phyloP scores from a whole-genome alignment of 1,284 basidiomycete genomes.

The Ustanciosporium gigantosporum region DNA sequence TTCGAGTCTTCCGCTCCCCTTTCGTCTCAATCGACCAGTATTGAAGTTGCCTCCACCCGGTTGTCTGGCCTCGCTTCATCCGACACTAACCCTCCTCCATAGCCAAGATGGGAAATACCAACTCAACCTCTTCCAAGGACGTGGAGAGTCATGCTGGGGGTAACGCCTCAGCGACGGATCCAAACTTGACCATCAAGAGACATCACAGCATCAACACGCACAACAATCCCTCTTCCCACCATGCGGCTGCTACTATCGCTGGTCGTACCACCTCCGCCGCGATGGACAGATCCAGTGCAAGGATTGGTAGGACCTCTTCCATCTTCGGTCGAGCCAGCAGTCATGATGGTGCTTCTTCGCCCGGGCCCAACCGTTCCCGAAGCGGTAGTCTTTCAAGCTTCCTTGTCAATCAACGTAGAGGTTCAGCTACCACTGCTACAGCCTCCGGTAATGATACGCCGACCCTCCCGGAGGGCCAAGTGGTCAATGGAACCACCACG shows the following conservation, averaged over 20 bases:
- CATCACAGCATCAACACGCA: slow-evolving; percentile 14
- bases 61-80: too few relatives aligned
- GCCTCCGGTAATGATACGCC: slow-evolving; percentile 6
- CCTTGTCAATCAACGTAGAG: slow-evolving; percentile 15
- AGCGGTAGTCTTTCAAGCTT: slow-evolving; percentile 35
- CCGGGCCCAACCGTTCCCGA: slow-evolving; percentile 18
- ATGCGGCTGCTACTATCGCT: not conserved
- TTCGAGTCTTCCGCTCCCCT: too few relatives aligned
- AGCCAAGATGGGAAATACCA: slow-evolving; percentile 36
- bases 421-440: slow-evolving; percentile 15
- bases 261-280: too few relatives aligned
- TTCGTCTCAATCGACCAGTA: too few relatives aligned
- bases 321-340: slow-evolving; percentile 39
- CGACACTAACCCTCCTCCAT: too few relatives aligned
- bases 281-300: too few relatives aligned
- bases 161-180: slow-evolving; percentile 1
- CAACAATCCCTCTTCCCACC: too few relatives aligned
- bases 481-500: not conserved
- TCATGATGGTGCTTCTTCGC: slow-evolving; percentile 32
- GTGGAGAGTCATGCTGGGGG: slow-evolving; percentile 5
- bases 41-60: too few relatives aligned
- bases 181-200: slow-evolving; percentile 13
- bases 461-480: slow-evolving; percentile 10
- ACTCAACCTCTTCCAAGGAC: slow-evolving; percentile 17
- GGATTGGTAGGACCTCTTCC: slow-evolving; percentile 14